phyloP scores from a whole-genome alignment of 1,284 basidiomycete species.

The Butyriboletus appendiculatus region DNA sequence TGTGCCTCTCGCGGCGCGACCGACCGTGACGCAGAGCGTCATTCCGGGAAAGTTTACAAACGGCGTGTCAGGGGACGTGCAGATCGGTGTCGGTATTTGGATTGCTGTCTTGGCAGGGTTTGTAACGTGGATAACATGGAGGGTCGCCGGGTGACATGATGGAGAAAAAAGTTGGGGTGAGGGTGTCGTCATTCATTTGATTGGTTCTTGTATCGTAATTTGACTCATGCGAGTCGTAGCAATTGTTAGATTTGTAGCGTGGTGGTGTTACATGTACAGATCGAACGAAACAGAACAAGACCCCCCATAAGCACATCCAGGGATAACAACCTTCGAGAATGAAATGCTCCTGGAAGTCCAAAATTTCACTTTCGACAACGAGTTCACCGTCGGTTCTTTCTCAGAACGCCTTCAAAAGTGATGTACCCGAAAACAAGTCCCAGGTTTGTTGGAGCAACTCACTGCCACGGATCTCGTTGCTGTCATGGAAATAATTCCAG shows the following conservation, averaged over 20 bases:
- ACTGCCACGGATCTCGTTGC: constrained; percentile 8
- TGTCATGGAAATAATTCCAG: constrained; percentile 34
- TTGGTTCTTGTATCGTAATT: not conserved
- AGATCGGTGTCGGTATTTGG: constrained; percentile 18
- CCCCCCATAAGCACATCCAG: too few relatives aligned
- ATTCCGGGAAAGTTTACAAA: constrained; percentile 11
- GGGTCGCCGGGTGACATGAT: constrained; percentile 9
- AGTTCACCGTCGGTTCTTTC: too few relatives aligned
- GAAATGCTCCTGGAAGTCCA: too few relatives aligned
- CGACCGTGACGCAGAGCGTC: constrained; percentile 14
- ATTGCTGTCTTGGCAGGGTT: constrained; percentile 8
- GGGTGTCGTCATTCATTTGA: not conserved
- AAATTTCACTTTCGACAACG: too few relatives aligned
- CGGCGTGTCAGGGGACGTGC: constrained; percentile 13
- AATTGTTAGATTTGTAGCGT: constrained; percentile 17
- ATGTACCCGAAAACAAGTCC: constrained; percentile 20
- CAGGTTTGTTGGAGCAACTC: constrained; percentile 28
- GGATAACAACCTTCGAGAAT: too few relatives aligned
- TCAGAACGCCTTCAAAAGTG: constrained; percentile 17
- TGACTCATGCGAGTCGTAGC: not conserved
- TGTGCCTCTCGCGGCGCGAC: constrained; percentile 28
- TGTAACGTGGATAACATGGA: constrained; percentile 22
- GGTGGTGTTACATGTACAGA: not conserved
- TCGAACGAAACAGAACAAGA: not conserved
- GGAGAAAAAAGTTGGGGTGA: not conserved